Percentiles rank a stretch among this genome's conserved stretches.
Conservation (phyloP, 306 rosid species). For the Citrullus amarus region DNA sequence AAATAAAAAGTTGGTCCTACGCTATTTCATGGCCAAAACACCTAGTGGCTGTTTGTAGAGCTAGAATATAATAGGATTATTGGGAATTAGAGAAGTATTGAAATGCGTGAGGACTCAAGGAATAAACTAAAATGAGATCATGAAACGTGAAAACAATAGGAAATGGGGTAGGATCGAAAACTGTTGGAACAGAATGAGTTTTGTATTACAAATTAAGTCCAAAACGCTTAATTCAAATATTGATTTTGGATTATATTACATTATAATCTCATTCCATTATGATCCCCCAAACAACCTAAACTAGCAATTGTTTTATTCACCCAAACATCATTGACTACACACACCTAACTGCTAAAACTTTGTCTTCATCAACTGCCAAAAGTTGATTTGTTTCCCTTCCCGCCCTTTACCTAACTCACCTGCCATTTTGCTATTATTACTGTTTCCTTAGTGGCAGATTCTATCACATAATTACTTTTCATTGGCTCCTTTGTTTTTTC, state of each 20-base stretch:
- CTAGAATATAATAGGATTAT: no score
- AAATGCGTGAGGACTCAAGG: no score
- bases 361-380: neutral
- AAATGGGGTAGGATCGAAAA: no score
- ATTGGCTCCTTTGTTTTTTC: neutral
- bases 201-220: no score
- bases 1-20: neutral
- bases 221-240: no score
- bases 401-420: neutral
- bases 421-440: neutral
- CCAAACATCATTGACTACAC: neutral
- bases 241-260: no score
- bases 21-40: neutral
- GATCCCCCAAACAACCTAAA: no score
- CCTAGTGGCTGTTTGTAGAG: neutral
- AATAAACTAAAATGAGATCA: no score
- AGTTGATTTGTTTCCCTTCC: neutral
- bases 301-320: neutral
- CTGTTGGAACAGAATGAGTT: no score
- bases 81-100: no score
- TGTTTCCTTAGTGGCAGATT: neutral
- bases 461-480: neutral
- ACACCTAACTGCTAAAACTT: neutral
- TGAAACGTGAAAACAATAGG: no score
- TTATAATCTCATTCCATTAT: no score